Conservation (phyloP, 2,329 filamentous ascomycete genomes). For the Cladosporium sp. region DNA sequence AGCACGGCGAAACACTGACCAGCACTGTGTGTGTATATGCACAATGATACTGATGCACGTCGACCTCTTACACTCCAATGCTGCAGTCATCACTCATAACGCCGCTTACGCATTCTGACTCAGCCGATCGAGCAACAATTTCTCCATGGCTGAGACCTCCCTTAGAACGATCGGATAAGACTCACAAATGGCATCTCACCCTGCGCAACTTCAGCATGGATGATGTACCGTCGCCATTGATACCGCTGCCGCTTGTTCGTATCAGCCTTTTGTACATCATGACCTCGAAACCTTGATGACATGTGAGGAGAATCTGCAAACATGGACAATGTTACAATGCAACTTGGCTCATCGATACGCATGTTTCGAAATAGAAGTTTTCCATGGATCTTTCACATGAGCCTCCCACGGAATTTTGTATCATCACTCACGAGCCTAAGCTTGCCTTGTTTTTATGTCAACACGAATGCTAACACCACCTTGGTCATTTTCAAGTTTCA, state of each 20-base stretch:
- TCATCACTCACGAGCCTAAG: no score
- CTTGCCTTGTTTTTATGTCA: no score
- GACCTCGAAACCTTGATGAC: not conserved
- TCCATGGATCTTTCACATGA: not conserved
- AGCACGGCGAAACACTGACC: not conserved
- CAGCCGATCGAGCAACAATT: not conserved
- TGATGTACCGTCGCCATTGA: not conserved
- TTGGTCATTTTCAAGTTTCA: no score
- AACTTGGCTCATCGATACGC: not conserved
- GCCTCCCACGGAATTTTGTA: not conserved
- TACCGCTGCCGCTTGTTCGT: not conserved
- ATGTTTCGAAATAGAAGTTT: not conserved
- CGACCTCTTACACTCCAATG: not conserved
- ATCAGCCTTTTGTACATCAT: not conserved
- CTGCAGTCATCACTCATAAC: not conserved
- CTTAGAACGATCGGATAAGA: not conserved
- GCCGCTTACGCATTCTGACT: not conserved
- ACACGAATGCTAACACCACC: no score
- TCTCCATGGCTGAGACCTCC: conserved; percentile 5
- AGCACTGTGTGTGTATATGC: not conserved
- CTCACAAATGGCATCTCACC: not conserved
- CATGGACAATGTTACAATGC: not conserved
- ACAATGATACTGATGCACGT: not conserved
- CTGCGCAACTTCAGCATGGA: not conserved
- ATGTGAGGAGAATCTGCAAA: not conserved